Evolutionary conservation across 352 stramenopile species (phyloP).

Genomic region (Phytophthora megakarya): DNA sequence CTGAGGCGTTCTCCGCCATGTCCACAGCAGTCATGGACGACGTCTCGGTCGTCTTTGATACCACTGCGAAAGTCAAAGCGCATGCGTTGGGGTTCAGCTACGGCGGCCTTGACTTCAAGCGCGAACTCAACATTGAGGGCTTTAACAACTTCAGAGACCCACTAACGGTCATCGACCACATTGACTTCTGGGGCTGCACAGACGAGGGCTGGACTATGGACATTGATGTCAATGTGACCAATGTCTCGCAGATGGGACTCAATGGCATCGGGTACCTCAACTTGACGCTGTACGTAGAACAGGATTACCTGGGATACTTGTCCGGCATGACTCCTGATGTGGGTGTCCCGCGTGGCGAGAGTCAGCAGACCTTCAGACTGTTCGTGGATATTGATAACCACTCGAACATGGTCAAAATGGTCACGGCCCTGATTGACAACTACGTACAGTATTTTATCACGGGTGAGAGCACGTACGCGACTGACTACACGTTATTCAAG

Average conservation of each 20-base stretch:
- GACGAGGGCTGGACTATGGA: conserved; percentile 44
- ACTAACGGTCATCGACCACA: conserved; percentile 56
- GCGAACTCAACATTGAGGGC: conserved; percentile 48
- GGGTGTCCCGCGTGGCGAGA: conserved; percentile 51
- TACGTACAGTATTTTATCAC: conserved; percentile 61
- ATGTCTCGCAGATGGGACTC: conserved; percentile 56
- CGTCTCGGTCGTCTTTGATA: conserved; percentile 46
- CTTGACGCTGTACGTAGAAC: conserved; percentile 63
- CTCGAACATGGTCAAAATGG: conserved; percentile 48
- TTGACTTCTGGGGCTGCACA: conserved; percentile 53
- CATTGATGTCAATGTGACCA: conserved; percentile 66
- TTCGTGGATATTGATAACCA: conserved; percentile 29
- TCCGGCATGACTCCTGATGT: conserved; percentile 40
- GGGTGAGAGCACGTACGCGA: conserved; percentile 47
- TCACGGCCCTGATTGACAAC: conserved; percentile 41
- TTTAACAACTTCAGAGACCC: conserved; percentile 65
- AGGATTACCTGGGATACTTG: conserved; percentile 67
- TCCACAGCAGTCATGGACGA: conserved; percentile 46
- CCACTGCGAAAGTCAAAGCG: conserved; percentile 47
- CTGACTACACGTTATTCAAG: conserved; percentile 44
- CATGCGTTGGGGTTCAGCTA: conserved; percentile 59
- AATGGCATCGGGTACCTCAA: conserved; percentile 68
- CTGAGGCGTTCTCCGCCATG: conserved; percentile 51
- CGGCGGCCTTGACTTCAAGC: conserved; percentile 60
- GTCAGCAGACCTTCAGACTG: conserved; percentile 38